Evolutionary conservation across 2,329 filamentous ascomycete species (phyloP).

Genomic region (Claviceps pazoutovae): DNA sequence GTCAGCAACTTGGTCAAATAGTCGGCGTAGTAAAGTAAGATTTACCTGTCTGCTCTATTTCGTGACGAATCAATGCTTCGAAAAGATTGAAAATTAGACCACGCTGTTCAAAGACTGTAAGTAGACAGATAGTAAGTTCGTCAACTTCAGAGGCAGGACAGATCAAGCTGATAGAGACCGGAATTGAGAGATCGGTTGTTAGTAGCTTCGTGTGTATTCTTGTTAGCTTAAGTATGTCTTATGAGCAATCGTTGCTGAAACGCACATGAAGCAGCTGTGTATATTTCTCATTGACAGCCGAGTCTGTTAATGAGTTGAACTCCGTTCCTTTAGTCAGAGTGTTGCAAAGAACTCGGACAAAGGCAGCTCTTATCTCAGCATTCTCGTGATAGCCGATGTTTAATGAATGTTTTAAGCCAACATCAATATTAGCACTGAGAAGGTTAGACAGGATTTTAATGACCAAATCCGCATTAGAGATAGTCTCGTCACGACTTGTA

Average conservation of each 20-base stretch:
- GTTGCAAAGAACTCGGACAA: slow-evolving; percentile 56
- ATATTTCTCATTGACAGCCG: slow-evolving; percentile 54
- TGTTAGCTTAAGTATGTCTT: not conserved
- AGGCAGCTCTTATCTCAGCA: slow-evolving; percentile 53
- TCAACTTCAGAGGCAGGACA: slow-evolving; percentile 57
- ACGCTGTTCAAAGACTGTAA: slow-evolving; percentile 57
- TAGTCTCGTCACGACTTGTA: slow-evolving; percentile 35
- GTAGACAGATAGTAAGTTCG: slow-evolving; percentile 51
- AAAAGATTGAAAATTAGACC: slow-evolving; percentile 49
- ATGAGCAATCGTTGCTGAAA: not conserved
- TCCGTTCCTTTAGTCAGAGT: slow-evolving; percentile 59
- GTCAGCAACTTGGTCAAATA: slow-evolving; percentile 7
- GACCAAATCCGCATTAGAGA: slow-evolving; percentile 45
- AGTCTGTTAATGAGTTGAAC: slow-evolving; percentile 54
- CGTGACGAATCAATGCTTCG: slow-evolving; percentile 53
- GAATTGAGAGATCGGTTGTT: slow-evolving; percentile 47
- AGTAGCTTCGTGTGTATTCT: slow-evolving; percentile 31
- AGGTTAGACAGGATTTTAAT: slow-evolving; percentile 57
- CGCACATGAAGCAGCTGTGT: slow-evolving; percentile 44
- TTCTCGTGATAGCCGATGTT: slow-evolving; percentile 60
- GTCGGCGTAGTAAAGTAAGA: not conserved
- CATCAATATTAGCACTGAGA: slow-evolving; percentile 56
- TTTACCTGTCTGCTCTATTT: slow-evolving; percentile 50
- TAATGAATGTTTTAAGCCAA: slow-evolving; percentile 55
- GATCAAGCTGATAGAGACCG: slow-evolving; percentile 48